Evolutionary conservation across 306 rosid genomes (phyloP), one percentile per base, ranked within the genome.

Genomic region (Castanea crenata): DNA sequence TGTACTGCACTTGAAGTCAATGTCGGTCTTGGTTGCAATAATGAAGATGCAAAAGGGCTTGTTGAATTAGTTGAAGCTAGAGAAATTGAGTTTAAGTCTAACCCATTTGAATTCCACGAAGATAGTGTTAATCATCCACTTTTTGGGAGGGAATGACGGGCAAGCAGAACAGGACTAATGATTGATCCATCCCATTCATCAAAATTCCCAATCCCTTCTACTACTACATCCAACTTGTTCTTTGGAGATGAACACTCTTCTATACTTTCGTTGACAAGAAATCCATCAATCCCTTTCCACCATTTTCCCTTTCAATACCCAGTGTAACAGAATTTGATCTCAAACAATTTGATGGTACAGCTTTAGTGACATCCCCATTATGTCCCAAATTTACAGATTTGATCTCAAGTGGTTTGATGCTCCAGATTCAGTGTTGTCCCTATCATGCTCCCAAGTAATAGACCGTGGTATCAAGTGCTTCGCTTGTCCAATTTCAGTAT

Each of bases 131-230:
- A 14, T 31, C 13, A 65, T 7, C 21, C 71, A 2, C 51, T 44
- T 34, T 16, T 21, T 18, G 51, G 71, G n/a, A 65, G 71, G 34
- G 71, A 23, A 2, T 67, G 71, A 35, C 9, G 8, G 41, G 41
- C 9, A 35, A 35, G 41, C 6, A 20, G 10, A 32, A 34, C 23
- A 1, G 49, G 49, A 65, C 71, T 65, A 46, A 34, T 27, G 29
- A 34, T 13, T 62, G 29, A 62, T 8, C 41, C 61, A 73, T 68
- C 82, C 84, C 80, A 80, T 35, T 64, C 86, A 58, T 83, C 82
- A 57, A 4, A 75, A 78, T 59, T 44, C 52, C 52, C 52, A 46
- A 2, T 46, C 55, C 54, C 79, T 18, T 65, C 79, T 31, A 74
- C 58, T 32, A 35, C 41, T 8, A 44, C 13, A 44, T 75, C 80